These are phyloP conservation scores for Thielaviopsis musarum DNA, from an alignment of 2,329 filamentous ascomycete species.

Conservation along the genomic window DNA sequence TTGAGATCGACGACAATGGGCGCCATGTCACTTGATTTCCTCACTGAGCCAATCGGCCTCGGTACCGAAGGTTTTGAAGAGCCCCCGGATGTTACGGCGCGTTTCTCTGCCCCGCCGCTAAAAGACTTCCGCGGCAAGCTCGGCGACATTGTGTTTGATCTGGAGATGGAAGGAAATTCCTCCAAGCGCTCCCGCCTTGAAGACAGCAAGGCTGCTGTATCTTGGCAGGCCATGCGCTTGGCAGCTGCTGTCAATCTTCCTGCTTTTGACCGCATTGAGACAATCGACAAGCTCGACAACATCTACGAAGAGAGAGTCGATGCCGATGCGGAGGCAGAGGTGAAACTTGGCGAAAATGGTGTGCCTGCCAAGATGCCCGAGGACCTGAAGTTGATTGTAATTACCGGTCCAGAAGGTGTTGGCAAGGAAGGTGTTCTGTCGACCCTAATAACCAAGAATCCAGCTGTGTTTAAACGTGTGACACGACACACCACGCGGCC, in stretches of 20 bases:
- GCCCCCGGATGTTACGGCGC: slow-evolving; percentile 44
- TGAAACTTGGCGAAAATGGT: background rate
- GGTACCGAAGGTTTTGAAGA: slow-evolving; percentile 30
- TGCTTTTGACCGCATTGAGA: slow-evolving; percentile 75
- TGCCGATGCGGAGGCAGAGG: slow-evolving; percentile 3
- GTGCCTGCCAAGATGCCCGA: slow-evolving; percentile 23
- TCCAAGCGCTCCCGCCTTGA: slow-evolving; percentile 37
- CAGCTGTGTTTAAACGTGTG: slow-evolving; percentile 45
- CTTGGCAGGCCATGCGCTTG: slow-evolving; percentile 75
- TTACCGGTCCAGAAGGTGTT: slow-evolving; percentile 46
- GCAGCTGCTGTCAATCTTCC: slow-evolving; percentile 57
- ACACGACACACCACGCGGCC: slow-evolving; percentile 37
- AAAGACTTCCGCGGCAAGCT: slow-evolving; percentile 52
- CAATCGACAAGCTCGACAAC: slow-evolving; percentile 51
- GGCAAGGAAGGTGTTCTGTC: slow-evolving; percentile 48
- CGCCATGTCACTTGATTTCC: slow-evolving; percentile 60
- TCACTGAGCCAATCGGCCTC: slow-evolving; percentile 35
- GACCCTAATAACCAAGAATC: slow-evolving; percentile 45
- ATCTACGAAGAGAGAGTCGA: slow-evolving; percentile 30
- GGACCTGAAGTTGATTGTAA: slow-evolving; percentile 40
- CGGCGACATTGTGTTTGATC: slow-evolving; percentile 65
- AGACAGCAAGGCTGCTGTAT: slow-evolving; percentile 70
- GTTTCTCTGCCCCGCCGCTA: background rate
- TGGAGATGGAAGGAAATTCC: slow-evolving; percentile 59
- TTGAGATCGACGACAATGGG: slow-evolving; percentile 52